Evolutionary conservation across 1,284 basidiomycete genomes (phyloP).

Genomic region (Xerocomus nothofagi): DNA sequence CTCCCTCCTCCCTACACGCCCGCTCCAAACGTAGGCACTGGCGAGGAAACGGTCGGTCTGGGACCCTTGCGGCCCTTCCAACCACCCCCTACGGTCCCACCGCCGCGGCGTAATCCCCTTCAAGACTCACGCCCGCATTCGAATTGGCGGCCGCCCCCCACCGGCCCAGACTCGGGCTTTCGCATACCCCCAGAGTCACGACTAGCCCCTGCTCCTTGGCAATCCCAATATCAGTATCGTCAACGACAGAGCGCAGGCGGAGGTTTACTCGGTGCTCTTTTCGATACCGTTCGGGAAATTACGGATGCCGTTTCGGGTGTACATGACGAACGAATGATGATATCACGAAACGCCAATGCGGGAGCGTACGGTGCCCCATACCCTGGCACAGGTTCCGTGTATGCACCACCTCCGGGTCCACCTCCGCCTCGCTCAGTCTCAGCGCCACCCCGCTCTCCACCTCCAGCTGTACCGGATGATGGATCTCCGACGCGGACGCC

Average conservation of each 20-base stretch:
- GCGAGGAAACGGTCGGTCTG: conserved; percentile 59
- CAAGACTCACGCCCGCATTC: neutral
- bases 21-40: conserved; percentile 48
- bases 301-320: conserved; percentile 29
- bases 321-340: conserved; percentile 20
- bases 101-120: neutral
- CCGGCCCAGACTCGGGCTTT: neutral
- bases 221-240: conserved; percentile 17
- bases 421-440: conserved; percentile 9
- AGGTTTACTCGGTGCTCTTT: conserved; percentile 28
- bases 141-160: neutral
- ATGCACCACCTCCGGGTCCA: conserved; percentile 28
- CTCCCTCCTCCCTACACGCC: conserved; percentile 68
- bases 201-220: conserved; percentile 16
- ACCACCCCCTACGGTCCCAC: conserved; percentile 31
- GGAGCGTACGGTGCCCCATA: conserved; percentile 24
- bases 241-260: conserved; percentile 19
- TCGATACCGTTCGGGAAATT: conserved; percentile 32
- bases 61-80: conserved; percentile 67
- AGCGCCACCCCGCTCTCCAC: conserved; percentile 21
- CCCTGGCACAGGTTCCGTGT: neutral
- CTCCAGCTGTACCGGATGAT: conserved; percentile 39
- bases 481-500: conserved; percentile 62
- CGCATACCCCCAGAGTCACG: neutral
- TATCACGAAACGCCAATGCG: conserved; percentile 13